A percentile compares a stretch with the other conserved stretches of the same genome.
phyloP scores from a whole-genome alignment of 148 eudicot genomes.

The Silene uniflora region DNA sequence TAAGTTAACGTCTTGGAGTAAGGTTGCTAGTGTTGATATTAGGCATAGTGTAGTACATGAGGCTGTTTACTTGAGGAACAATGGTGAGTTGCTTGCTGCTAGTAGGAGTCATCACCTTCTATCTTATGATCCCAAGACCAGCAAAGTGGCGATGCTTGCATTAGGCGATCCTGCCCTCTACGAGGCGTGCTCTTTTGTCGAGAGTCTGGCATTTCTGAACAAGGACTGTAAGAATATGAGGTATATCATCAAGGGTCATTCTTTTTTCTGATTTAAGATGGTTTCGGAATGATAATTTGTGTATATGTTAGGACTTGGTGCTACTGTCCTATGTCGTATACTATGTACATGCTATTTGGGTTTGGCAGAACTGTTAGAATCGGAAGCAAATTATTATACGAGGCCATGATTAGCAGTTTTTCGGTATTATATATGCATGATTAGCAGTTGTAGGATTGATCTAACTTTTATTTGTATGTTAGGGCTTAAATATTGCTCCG shows the following conservation, averaged over 20 bases:
- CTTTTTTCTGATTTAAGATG: background rate
- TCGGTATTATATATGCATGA: too few relatives aligned
- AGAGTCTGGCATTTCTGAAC: conserved; percentile 8
- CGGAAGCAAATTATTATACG: too few relatives aligned
- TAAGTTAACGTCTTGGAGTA: background rate
- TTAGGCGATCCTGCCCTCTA: too few relatives aligned
- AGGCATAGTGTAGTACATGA: background rate
- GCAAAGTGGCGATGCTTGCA: background rate
- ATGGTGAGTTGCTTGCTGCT: background rate
- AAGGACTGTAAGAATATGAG: conserved; percentile 13
- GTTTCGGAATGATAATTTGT: too few relatives aligned
- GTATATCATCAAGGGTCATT: background rate
- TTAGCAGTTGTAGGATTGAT: too few relatives aligned
- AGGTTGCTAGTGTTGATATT: conserved; percentile 1
- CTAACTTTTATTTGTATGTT: too few relatives aligned
- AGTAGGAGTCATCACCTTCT: background rate
- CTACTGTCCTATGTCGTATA: too few relatives aligned
- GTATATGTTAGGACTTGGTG: too few relatives aligned
- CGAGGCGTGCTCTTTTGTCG: conserved; percentile 2
- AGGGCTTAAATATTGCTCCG: too few relatives aligned
- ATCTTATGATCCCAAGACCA: conserved; percentile 3
- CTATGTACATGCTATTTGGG: too few relatives aligned
- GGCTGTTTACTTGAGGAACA: background rate
- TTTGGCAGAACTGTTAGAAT: too few relatives aligned
- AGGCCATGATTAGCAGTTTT: too few relatives aligned